These are phyloP conservation scores for Rhodomyrtus psidioides DNA, from an alignment of 441 rosid species.

Conservation along the genomic window DNA sequence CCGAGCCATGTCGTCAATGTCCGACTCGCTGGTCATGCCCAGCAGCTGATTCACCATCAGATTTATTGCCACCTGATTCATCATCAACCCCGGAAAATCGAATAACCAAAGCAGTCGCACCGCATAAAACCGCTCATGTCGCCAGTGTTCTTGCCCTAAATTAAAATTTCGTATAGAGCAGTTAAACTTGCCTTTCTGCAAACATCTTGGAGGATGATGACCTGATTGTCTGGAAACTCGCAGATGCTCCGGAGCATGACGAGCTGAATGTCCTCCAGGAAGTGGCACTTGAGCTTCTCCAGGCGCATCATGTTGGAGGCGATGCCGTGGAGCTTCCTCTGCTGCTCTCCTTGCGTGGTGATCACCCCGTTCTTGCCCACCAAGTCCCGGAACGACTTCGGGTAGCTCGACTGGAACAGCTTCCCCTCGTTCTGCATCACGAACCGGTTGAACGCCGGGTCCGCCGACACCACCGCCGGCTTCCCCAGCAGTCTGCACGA, in stretches of 20 bases:
- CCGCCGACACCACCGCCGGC: conserved; percentile 67
- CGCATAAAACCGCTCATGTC: not conserved
- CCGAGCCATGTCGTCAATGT: conserved; percentile 63
- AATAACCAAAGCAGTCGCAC: not conserved
- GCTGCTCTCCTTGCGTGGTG: conserved; percentile 70
- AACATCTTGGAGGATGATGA: conserved; percentile 60
- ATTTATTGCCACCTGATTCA: conserved; percentile 60
- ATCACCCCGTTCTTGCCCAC: conserved; percentile 85
- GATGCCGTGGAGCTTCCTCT: conserved; percentile 63
- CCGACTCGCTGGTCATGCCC: conserved; percentile 49
- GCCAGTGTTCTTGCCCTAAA: not conserved
- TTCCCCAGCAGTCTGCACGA: conserved; percentile 69
- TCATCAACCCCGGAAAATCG: not conserved
- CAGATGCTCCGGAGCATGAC: conserved; percentile 43
- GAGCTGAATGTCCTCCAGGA: conserved; percentile 46
- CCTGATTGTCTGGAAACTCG: conserved; percentile 31
- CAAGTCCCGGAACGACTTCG: conserved; percentile 74
- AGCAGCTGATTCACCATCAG: conserved; percentile 75
- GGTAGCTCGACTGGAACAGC: conserved; percentile 73
- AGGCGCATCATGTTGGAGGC: conserved; percentile 72
- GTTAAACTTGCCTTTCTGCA: conserved; percentile 61
- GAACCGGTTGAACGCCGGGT: conserved; percentile 54
- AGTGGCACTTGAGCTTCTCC: conserved; percentile 58
- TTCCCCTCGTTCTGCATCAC: conserved; percentile 78
- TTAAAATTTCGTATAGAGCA: not conserved